Evolutionary conservation across 805 yeast species (phyloP).

Genomic region (Barnettozyma botsteinii): DNA sequence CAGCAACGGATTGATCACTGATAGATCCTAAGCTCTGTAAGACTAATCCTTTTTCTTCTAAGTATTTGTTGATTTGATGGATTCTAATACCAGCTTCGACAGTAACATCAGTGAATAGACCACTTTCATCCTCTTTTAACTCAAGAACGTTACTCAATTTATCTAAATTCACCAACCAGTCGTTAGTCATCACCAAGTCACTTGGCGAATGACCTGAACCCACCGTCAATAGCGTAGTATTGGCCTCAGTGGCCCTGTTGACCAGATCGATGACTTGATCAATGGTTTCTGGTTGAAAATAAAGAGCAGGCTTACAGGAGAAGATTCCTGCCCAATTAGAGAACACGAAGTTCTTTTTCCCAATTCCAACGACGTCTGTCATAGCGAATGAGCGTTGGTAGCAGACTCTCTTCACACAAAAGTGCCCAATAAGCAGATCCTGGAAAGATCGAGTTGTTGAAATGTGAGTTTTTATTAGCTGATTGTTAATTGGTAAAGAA

Average conservation of each 20-base stretch:
- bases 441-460: background rate
- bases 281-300: conserved; percentile 67
- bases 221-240: conserved; percentile 70
- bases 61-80: conserved; percentile 61
- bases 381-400: background rate
- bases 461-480: conserved; percentile 4
- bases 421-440: too few species aligned
- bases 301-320: conserved; percentile 65
- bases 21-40: conserved; percentile 91
- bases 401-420: too few species aligned
- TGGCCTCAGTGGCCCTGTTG: conserved; percentile 49
- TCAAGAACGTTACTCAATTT: conserved; percentile 53
- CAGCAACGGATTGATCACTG: conserved; percentile 89
- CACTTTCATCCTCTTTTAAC: conserved; percentile 44
- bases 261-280: conserved; percentile 70
- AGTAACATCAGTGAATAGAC: conserved; percentile 76
- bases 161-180: conserved; percentile 87
- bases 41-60: conserved; percentile 63
- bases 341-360: conserved; percentile 31
- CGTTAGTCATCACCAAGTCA: conserved; percentile 78
- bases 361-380: conserved; percentile 21
- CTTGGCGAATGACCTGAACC: conserved; percentile 97
- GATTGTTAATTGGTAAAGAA: conserved; percentile 4
- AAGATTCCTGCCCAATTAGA: conserved; percentile 87
- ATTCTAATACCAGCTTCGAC: conserved; percentile 93